Evolutionary conservation across 2,329 filamentous ascomycete genomes (phyloP).

Genomic region (Colletotrichum spinosum): DNA sequence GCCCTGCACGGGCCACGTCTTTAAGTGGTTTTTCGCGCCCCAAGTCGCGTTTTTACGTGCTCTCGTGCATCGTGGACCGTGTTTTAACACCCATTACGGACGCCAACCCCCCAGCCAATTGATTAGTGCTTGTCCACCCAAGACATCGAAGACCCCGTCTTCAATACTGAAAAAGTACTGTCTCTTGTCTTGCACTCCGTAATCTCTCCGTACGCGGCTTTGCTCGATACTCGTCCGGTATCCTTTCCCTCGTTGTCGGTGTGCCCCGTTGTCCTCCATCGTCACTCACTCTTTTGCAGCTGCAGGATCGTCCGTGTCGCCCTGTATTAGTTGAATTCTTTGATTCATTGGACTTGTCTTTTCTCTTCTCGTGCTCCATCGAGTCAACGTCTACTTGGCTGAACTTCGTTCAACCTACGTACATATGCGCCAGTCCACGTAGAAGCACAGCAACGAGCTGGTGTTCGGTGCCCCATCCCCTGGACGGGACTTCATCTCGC

Average conservation of each 20-base stretch:
- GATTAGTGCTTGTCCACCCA: slow-evolving; percentile 21
- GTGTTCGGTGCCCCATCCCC: slow-evolving; percentile 21
- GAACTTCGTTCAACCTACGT: slow-evolving; percentile 7
- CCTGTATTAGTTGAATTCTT: not conserved
- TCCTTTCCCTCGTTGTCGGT: slow-evolving; percentile 27
- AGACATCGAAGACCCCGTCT: slow-evolving; percentile 7
- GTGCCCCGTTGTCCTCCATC: slow-evolving; percentile 15
- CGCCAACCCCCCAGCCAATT: slow-evolving; percentile 29
- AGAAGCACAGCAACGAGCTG: slow-evolving; percentile 16
- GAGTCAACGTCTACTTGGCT: not conserved
- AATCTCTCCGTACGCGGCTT: slow-evolving; percentile 17
- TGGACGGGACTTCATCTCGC: slow-evolving; percentile 17
- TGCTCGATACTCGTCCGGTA: slow-evolving; percentile 19
- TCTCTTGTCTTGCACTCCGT: slow-evolving; percentile 9
- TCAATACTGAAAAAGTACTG: slow-evolving; percentile 26
- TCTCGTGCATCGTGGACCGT: slow-evolving; percentile 39
- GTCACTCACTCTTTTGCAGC: slow-evolving; percentile 22
- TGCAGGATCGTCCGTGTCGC: too few relatives aligned
- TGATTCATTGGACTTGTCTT: slow-evolving; percentile 8
- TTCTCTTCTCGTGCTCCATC: not conserved
- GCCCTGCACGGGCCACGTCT: slow-evolving; percentile 37
- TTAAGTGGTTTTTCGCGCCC: slow-evolving; percentile 38
- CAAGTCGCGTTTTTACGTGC: slow-evolving; percentile 41
- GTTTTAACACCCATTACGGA: slow-evolving; percentile 32
- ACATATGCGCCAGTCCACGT: slow-evolving; percentile 29